Evolutionary conservation across 768 basidiomycete species (phyloP).

Genomic region (Rhizopogon vinicolor): DNA sequence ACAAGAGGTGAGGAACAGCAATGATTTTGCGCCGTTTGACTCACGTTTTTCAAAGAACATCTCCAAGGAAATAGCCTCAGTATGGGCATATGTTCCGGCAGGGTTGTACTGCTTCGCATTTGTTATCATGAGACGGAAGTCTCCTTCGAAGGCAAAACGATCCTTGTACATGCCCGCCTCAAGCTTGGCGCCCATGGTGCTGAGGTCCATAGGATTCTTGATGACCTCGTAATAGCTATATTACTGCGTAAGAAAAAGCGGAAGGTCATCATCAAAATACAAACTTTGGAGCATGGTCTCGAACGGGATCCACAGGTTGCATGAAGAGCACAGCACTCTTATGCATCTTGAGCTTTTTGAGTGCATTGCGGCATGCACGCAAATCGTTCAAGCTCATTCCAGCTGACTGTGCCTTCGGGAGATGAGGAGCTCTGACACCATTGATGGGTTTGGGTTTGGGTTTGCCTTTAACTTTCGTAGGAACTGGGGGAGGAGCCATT

Average conservation of each 20-base stretch:
- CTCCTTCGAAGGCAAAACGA: conserved; percentile 77
- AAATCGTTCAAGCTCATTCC: conserved; percentile 79
- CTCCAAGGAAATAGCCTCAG: conserved; percentile 72
- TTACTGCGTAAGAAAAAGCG: conserved; percentile 1
- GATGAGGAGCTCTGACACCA: conserved; percentile 36
- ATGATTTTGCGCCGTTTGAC: conserved; percentile 23
- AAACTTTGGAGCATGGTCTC: conserved; percentile 86
- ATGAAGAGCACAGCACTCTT: conserved; percentile 74
- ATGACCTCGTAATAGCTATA: conserved; percentile 86
- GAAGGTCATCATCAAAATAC: neutral
- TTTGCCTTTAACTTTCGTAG: conserved; percentile 23
- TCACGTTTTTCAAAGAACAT: conserved; percentile 81
- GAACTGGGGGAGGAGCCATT: conserved; percentile 28
- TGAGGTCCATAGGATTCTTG: conserved; percentile 92
- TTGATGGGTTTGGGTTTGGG: conserved; percentile 14
- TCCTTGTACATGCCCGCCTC: conserved; percentile 83
- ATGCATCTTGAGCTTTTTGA: conserved; percentile 76
- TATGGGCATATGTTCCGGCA: conserved; percentile 64
- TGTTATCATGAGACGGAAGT: conserved; percentile 82
- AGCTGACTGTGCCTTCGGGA: conserved; percentile 66
- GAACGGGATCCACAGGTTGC: conserved; percentile 93
- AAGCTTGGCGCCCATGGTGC: conserved; percentile 82
- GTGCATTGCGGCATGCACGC: conserved; percentile 65
- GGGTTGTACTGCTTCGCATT: conserved; percentile 89
- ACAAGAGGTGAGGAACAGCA: neutral